Evolutionary conservation across 2,329 filamentous ascomycete species (phyloP).

Genomic region (Domatiomyces globalis): DNA sequence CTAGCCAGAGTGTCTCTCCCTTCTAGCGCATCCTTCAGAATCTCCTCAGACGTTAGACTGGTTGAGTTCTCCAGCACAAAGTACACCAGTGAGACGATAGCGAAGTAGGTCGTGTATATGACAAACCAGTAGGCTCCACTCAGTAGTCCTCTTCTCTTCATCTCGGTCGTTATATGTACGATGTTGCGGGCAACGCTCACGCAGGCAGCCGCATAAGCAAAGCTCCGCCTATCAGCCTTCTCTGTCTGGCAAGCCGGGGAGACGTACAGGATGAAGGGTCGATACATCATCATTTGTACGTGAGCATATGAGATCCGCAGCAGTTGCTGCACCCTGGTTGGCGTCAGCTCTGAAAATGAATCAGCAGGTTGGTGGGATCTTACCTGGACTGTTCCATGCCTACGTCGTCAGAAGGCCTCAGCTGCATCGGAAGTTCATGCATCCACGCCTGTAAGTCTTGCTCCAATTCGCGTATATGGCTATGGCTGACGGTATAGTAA

Average conservation of each 20-base stretch:
- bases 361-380: conserved; percentile 20
- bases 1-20: conserved; percentile 70
- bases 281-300: conserved; percentile 50
- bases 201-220: conserved; percentile 51
- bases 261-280: conserved; percentile 52
- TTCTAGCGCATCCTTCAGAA: conserved; percentile 70
- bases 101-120: conserved; percentile 56
- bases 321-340: conserved; percentile 41
- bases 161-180: conserved; percentile 50
- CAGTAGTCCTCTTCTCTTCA: conserved; percentile 47
- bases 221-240: conserved; percentile 46
- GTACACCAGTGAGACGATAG: conserved; percentile 49
- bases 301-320: conserved; percentile 51
- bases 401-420: conserved; percentile 67
- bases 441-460: conserved; percentile 50
- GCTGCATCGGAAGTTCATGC: conserved; percentile 54
- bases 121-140: conserved; percentile 54
- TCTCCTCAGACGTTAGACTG: conserved; percentile 51
- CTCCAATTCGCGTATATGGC: conserved; percentile 50
- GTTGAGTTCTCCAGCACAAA: conserved; percentile 52
- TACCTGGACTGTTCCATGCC: conserved; percentile 63
- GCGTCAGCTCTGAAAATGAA: conserved; percentile 19
- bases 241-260: conserved; percentile 36
- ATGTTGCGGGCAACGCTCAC: conserved; percentile 53
- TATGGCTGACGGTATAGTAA: conserved; percentile 49